Evolutionary conservation across 2,329 filamentous ascomycete species (phyloP), one percentile per base, ranked within the genome.

Genomic region (Penicillium sp.): DNA sequence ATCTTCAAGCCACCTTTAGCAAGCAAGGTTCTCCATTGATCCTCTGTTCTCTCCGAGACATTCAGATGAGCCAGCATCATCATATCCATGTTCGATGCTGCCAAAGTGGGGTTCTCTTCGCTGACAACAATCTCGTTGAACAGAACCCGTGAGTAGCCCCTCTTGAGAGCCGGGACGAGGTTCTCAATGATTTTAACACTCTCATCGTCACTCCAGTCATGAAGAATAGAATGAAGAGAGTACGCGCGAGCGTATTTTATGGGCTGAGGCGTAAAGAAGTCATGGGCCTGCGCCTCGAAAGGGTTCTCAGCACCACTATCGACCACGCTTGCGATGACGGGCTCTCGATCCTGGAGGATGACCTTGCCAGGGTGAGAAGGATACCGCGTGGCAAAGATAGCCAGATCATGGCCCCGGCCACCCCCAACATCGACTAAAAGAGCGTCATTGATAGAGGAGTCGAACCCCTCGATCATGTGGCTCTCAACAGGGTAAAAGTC

Each of bases 11-110:
- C 61, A 41, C 49, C 64, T 31, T 52, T 39, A 1, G 16, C 53
- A 22, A 67, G 33, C 7, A 67, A 51, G 2, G 4, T 24, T 24
- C 29, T 57, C 64, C 64, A 67, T 10, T 67, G 57, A 8, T 29
- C 50, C 43, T 66, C 62, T 1, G 60, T 60, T 19, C 62, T 56
- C 43, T 67, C 65, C 0, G 56, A 46, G 7, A 61, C 61, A 22
- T 60, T 60, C 33, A 66, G 61, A 51, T 67, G 59, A 27, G 65
- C 63, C 56, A 65, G 41, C 63, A 65, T 67, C 52, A 67, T 67
- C 53, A 66, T 58, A 53, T 67, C 65, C 62, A 66, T 63, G 33
- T 56, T 65, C 1, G 63, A 65, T n/a, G 61, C 59, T 2, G 63
- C 63, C 3, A 60, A 51, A 19, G 55, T 61, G 4, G 61, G 61